Base-by-base conservation (phyloP, 148 eudicot genomes). In the Talinum fruticosum region DNA sequence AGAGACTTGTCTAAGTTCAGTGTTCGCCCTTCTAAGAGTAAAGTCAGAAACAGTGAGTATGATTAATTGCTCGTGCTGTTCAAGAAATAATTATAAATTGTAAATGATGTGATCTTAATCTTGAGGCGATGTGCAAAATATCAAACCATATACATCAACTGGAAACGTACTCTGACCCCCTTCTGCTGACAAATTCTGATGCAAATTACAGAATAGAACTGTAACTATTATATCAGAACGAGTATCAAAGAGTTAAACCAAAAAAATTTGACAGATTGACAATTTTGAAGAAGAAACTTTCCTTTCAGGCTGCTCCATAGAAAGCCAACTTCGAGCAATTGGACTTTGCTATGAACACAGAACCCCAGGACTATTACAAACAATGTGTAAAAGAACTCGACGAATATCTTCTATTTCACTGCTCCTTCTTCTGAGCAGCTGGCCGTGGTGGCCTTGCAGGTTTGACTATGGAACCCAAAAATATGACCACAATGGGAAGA, bases 361-460 rank as follows among this genome's bases (percentile, higher is more conserved):
- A 37, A 30, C 53, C 26, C 19, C 38, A 18, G 26, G 47, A 66
- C 28, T 49, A 44, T 72, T 23, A 3, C 8, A 41, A 8, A 41
- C 41, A 21, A 38, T 19, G 29, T 49, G 68, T 10, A 62, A 66
- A 26, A 36, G 13, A 65, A 5, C 21, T 67, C 32, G 19, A 28
- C n/a, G 79, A 70, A 33, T 59, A 75, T 72, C n/a, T 36, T 37
- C 76, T 1, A 53, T 84, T 79, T 90, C 88, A 93, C 82, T 87
- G 84, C 49, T 85, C 97, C 86, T 93, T 96, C 67, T 77, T 90
- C 75, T 74, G 87, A 81, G 86, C 86, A 86, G 89, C 93, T 44
- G 96, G 85, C 87, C 89, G 85, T 26, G 94, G 59, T 61, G 95
- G 88, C 85, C 75, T 90, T 45, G 90, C 82, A 37, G 97, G 93